phyloP scores from a whole-genome alignment of 495 filamentous ascomycete genomes.

The Aspergillus taichungensis region DNA sequence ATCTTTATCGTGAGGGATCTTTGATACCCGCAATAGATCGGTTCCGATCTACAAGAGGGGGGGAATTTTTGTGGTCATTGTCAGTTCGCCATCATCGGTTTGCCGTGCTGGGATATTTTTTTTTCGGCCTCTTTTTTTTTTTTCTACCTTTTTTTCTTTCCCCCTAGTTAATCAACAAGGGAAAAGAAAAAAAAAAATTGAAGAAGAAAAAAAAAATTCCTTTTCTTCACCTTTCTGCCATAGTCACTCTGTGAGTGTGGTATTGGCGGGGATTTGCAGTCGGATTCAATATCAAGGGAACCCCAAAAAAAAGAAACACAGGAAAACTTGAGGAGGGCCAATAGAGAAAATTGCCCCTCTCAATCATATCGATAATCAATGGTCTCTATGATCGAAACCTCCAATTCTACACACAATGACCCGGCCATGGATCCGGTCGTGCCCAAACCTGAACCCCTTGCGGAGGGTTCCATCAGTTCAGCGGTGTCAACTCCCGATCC shows the following conservation, averaged over 20 bases:
- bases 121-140: conserved; percentile 4
- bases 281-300: too few species aligned
- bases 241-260: too few species aligned
- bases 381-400: conserved; percentile 42
- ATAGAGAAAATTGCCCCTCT: too few species aligned
- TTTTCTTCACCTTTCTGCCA: not conserved
- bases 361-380: conserved; percentile 17
- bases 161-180: conserved; percentile 6
- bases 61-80: not conserved
- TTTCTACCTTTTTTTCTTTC: conserved; percentile 4
- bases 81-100: not conserved
- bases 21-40: too few species aligned
- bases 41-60: not conserved
- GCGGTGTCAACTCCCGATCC: conserved; percentile 47
- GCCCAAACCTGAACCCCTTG: conserved; percentile 39
- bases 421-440: conserved; percentile 33
- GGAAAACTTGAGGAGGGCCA: too few species aligned
- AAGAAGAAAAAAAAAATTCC: not conserved
- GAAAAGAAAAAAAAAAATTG: conserved; percentile 5
- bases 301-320: too few species aligned
- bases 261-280: too few species aligned
- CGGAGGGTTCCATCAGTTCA: conserved; percentile 42
- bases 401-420: conserved; percentile 31
- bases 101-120: not conserved
- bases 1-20: too few species aligned